Base-by-base conservation (phyloP, 1,284 basidiomycete genomes). In the Cryptococcus deneoformans region DNA sequence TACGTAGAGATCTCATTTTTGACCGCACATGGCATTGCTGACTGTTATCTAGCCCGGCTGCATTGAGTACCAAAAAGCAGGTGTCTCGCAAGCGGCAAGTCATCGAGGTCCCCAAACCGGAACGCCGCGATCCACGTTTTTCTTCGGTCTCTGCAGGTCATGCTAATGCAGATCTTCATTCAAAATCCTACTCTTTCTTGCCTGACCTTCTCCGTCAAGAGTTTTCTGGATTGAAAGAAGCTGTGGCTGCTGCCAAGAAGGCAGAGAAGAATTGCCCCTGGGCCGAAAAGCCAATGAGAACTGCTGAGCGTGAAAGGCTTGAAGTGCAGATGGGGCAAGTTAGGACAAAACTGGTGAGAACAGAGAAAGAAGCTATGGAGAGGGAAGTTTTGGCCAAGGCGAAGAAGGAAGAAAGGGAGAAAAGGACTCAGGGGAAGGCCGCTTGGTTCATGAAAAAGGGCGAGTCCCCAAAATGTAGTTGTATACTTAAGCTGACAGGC, bases 391-490 rank as follows among this genome's bases (percentile, higher is more conserved):
- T 94, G 55, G 73, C 78, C 5, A 80, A 80, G 57, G 81, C 82
- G 49, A 83, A 83, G 66, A 83, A 84, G 65, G 85, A 86, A 58
- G 92, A 96, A 79, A 80, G 79, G 59, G 84, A 86, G 66, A 92
- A 88, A 78, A 80, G 85, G 59, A 82, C 83, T 55, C 76, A 84
- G 50, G 92, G 92, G 3, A 96, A 96, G 79, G 82, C 83, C 10
- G 83, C 82, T 16, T 98, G 90, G 88, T 90, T 84, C 76, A 83
- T 97, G 82, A 98, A 97, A 97, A 80, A 87, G 66, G 80, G 92
- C 90, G 55, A 54, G 69, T 67, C 10, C 50, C 29, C 29, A 29
- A 5, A 29, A 29, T 29, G 29, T 29, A 29, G 29, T 4, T 29
- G 35, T 36, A 20, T 36, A n/a, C 11, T 34, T 14, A 9, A 43